Evolutionary conservation across 345 rosid genomes (phyloP).

Genomic region (Chamaenerion angustifolium): DNA sequence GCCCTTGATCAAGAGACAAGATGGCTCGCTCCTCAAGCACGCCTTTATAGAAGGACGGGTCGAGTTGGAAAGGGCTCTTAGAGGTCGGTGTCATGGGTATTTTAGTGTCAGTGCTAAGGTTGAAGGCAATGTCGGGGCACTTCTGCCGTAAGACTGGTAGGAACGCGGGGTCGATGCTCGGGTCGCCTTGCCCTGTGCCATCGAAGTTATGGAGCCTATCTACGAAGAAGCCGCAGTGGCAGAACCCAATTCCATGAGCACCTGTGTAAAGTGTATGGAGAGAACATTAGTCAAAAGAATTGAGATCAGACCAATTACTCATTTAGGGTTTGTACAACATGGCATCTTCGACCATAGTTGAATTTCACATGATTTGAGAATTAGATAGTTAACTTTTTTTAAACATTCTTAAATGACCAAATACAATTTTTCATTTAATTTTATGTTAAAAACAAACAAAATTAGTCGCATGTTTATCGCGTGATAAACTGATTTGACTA

Average conservation of each 20-base stretch:
- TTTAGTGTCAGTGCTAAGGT: slow-evolving; percentile 9
- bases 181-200: slow-evolving; percentile 10
- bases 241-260: slow-evolving; percentile 11
- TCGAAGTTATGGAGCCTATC: slow-evolving; percentile 10
- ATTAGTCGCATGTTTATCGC: no score
- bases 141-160: slow-evolving; percentile 4
- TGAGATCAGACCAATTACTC: no score
- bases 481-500: no score
- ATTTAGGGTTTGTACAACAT: no score
- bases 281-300: no score
- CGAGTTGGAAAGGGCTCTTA: slow-evolving; percentile 6
- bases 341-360: no score
- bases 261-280: no score
- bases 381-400: no score
- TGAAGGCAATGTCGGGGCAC: slow-evolving; percentile 6
- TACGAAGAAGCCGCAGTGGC: slow-evolving; percentile 12
- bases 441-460: no score
- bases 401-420: no score
- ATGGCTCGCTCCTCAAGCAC: slow-evolving; percentile 7
- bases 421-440: no score
- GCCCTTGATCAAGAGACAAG: slow-evolving; percentile 9
- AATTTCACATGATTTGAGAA: no score
- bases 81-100: slow-evolving; percentile 9
- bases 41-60: slow-evolving; percentile 8
- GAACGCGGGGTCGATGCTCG: slow-evolving; percentile 3